These are phyloP conservation scores for Penstemon davidsonii DNA, from an alignment of 257 asterid genomes.

Conservation along the genomic window DNA sequence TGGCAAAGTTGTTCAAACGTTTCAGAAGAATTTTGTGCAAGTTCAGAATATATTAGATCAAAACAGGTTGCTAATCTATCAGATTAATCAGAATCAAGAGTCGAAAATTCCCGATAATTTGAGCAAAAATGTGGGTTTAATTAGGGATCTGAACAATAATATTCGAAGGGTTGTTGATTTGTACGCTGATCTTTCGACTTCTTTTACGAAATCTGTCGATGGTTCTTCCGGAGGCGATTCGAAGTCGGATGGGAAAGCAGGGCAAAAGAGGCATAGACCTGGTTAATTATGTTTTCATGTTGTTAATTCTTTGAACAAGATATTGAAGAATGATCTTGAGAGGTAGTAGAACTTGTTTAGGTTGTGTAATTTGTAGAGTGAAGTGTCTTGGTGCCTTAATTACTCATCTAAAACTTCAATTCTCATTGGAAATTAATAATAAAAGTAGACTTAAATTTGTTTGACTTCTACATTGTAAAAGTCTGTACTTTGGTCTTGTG, in stretches of 20 bases:
- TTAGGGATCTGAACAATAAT: constrained; percentile 79
- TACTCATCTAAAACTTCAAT: constrained; percentile 15
- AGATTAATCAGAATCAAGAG: constrained; percentile 91
- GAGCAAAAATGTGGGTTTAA: constrained; percentile 78
- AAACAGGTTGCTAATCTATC: constrained; percentile 69
- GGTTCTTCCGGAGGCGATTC: constrained; percentile 83
- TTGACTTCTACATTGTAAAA: constrained; percentile 32
- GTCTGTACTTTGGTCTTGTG: constrained; percentile 43
- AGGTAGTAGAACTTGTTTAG: constrained; percentile 27
- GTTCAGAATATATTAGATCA: constrained; percentile 82
- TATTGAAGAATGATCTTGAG: constrained; percentile 5
- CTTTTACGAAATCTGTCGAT: constrained; percentile 62
- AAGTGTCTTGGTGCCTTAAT: constrained; percentile 26
- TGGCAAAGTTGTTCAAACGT: constrained; percentile 68
- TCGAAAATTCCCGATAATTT: constrained; percentile 79
- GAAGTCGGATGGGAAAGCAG: constrained; percentile 49
- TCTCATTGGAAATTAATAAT: constrained; percentile 28
- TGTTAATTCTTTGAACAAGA: constrained; percentile 26
- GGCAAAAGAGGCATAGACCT: constrained; percentile 72
- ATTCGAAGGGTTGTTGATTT: constrained; percentile 84
- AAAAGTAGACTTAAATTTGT: constrained; percentile 30
- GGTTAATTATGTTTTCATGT: constrained; percentile 24
- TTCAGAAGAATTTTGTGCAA: constrained; percentile 83
- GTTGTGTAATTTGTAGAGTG: constrained; percentile 32
- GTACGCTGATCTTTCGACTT: constrained; percentile 72